Percentiles rank a stretch among this genome's conserved stretches.
phyloP scores from a whole-genome alignment of 257 asterid genomes.

The Forsythia suspensa region DNA sequence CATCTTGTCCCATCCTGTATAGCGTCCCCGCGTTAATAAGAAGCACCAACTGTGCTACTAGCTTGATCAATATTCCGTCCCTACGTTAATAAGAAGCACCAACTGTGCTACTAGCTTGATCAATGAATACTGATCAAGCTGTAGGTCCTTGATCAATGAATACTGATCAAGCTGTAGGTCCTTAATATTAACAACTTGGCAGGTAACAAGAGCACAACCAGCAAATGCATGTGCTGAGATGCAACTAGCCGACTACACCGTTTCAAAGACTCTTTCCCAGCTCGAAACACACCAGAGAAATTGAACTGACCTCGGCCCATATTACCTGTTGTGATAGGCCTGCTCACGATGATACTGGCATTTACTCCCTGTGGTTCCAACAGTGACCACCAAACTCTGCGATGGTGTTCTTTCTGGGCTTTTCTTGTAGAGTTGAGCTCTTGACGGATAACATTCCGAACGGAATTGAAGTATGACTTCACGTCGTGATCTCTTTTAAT shows the following conservation, averaged over 20 bases:
- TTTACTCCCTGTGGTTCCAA: constrained; percentile 42
- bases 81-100: constrained; percentile 19
- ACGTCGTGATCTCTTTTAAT: constrained; percentile 90
- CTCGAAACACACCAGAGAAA: constrained; percentile 54
- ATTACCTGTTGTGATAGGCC: constrained; percentile 32
- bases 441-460: constrained; percentile 61
- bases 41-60: constrained; percentile 16
- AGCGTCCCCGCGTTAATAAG: constrained; percentile 5
- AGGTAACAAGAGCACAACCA: constrained; percentile 77
- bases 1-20: constrained; percentile 3
- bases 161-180: constrained; percentile 39
- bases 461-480: constrained; percentile 62
- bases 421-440: constrained; percentile 65
- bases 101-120: background rate
- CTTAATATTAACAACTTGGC: constrained; percentile 62
- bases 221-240: constrained; percentile 83
- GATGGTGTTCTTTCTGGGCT: constrained; percentile 48
- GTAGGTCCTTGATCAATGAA: constrained; percentile 36
- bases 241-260: constrained; percentile 67
- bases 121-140: constrained; percentile 39
- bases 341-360: constrained; percentile 39
- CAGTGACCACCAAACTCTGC: constrained; percentile 73
- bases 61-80: constrained; percentile 27
- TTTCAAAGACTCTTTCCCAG: constrained; percentile 64
- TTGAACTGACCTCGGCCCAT: constrained; percentile 45